A percentile compares a stretch with the other conserved stretches of the same genome.
phyloP scores from a whole-genome alignment of 2,329 filamentous ascomycete species.

The Sporothrix phasma region DNA sequence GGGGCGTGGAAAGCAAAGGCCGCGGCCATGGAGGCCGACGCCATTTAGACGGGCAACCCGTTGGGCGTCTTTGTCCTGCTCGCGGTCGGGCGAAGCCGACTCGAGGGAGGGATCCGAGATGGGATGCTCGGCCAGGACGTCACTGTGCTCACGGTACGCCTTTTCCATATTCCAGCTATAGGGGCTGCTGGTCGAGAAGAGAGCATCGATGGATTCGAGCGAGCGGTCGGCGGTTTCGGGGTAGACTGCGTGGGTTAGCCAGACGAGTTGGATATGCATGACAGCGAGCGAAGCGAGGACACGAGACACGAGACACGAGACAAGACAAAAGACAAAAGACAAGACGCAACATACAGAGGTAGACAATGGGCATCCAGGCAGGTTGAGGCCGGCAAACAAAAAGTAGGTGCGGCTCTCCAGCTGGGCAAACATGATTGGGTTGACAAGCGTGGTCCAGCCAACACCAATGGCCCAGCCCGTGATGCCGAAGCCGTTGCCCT shows the following conservation, averaged over 20 bases:
- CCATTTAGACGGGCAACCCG: not conserved
- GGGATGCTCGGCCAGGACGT: conserved; percentile 17
- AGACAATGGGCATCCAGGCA: conserved; percentile 43
- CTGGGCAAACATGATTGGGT: conserved; percentile 40
- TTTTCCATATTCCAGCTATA: conserved; percentile 24
- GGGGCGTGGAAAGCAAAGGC: too few relatives aligned
- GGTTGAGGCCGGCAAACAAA: conserved; percentile 41
- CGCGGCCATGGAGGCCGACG: not conserved
- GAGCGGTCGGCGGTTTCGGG: conserved; percentile 36
- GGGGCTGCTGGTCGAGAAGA: conserved; percentile 38
- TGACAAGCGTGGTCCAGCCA: conserved; percentile 44
- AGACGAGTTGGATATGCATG: conserved; percentile 21
- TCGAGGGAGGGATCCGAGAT: conserved; percentile 35
- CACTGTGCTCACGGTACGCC: conserved; percentile 15
- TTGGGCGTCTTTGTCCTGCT: conserved; percentile 27
- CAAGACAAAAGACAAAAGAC: not conserved
- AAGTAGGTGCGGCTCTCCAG: conserved; percentile 40
- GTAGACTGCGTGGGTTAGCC: conserved; percentile 24
- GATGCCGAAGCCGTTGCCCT: conserved; percentile 49
- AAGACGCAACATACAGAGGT: conserved; percentile 25
- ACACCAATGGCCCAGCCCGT: conserved; percentile 50
- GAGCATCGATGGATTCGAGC: conserved; percentile 39
- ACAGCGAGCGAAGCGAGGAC: not conserved
- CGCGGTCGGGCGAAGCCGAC: conserved; percentile 42
- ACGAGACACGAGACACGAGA: not conserved